Conservation (phyloP, 441 rosid species). For the Geranium incanum region DNA sequence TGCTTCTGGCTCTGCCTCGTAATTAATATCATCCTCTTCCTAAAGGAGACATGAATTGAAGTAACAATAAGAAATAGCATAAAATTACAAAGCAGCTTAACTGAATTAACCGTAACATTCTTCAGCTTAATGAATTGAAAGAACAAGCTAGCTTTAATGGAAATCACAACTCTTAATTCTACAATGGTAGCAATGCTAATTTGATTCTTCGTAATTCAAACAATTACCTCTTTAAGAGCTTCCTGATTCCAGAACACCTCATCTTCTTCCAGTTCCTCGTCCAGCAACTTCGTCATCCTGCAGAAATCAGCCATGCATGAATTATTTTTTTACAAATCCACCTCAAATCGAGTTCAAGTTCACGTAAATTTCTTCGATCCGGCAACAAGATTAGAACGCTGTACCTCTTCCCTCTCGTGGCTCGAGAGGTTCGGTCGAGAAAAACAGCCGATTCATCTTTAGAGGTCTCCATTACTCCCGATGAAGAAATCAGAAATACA, state of each 20-base stretch:
- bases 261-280: conserved; percentile 80
- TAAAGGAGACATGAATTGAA: conserved; percentile 21
- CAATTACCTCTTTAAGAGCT: conserved; percentile 77
- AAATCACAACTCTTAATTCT: background rate
- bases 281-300: conserved; percentile 84
- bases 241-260: conserved; percentile 93
- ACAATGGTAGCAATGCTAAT: background rate
- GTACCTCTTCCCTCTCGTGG: conserved; percentile 82
- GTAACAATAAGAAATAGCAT: background rate
- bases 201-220: background rate
- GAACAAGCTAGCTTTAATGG: background rate
- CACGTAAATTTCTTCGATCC: background rate
- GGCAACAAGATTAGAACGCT: background rate
- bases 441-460: conserved; percentile 47
- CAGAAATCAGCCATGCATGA: conserved; percentile 13
- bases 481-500: background rate
- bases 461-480: conserved; percentile 43
- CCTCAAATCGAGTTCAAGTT: background rate
- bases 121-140: background rate
- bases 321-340: background rate
- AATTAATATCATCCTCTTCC: conserved; percentile 79
- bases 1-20: conserved; percentile 69
- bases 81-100: background rate
- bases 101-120: background rate
- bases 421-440: conserved; percentile 65